Base-by-base conservation (phyloP, 1,284 basidiomycete genomes). In the Ceratobasidium sp. region DNA sequence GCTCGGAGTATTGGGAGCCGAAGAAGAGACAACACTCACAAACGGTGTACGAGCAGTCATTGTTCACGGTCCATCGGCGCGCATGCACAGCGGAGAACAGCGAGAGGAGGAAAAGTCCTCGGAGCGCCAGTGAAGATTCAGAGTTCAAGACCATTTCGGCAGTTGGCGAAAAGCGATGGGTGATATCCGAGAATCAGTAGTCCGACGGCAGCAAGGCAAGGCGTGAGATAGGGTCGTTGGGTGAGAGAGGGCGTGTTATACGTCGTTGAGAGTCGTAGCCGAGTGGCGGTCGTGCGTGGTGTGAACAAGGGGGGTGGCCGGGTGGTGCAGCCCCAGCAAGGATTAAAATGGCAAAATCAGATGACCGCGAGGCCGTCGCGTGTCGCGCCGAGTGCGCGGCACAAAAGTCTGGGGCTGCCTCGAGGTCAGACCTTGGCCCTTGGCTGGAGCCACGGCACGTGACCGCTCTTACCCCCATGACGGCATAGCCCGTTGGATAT, bases 401-500 rank as follows among this genome's bases (percentile, higher is more conserved):
- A 55, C 23, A 53, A 65, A 30, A 36, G 32, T 14, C 36, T 69
- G 36, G 50, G 39, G 48, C 36, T 53, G 64, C 64, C 64, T 69
- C 64, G 64, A 69, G 64, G 64, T 28, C 52, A n/a, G 10, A 55
- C 3, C 52, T 55, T 34, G 52, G 52, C 52, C 52, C 30, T 55
- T 30, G 52, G 43, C 43, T 45, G 18, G 21, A 18, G 3, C 28
- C 14, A 9, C 16, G 4, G 16, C 64, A 69, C 64, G 64, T 69
- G 64, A 57, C 39, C 34, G n/a, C 21, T 46, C 12, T 45, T 10
- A 39, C 16, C 5, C 86, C 23, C 21, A 41, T 41, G 34, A 59
- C 36, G 32, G 9, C 43, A 45, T 18, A 3, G 43, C 4, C 43
- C 4, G 16, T 6, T n/a, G 48, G 16, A 46, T 67, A 50, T 57